Conservation (phyloP, 306 rosid genomes). For the Cotoneaster glaucophyllus region DNA sequence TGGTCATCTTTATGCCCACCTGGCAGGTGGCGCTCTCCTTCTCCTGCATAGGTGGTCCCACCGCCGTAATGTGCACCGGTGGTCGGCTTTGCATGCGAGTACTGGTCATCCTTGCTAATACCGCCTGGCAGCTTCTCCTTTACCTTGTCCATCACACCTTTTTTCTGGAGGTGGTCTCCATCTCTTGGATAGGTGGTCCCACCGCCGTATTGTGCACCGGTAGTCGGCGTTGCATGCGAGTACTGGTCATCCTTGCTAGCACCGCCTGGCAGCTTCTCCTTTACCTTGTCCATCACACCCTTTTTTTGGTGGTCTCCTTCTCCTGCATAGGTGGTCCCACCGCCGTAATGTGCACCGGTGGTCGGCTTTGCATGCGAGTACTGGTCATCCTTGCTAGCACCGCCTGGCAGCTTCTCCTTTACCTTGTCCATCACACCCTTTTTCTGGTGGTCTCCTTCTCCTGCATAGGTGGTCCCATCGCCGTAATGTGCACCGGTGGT, state of each 20-base stretch:
- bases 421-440: not conserved
- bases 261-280: slow-evolving; percentile 12
- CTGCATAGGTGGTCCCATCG: not conserved
- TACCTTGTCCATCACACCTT: not conserved
- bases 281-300: not conserved
- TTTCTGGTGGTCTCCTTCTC: not conserved
- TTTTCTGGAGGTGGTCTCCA: not conserved
- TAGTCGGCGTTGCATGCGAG: not conserved
- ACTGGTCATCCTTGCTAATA: not conserved
- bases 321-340: fast-evolving
- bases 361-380: not conserved
- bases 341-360: not conserved
- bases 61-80: not conserved
- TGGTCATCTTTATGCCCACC: slow-evolving; percentile 3
- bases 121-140: slow-evolving; percentile 16
- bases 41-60: not conserved
- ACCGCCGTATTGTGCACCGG: not conserved
- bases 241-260: not conserved
- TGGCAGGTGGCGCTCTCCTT: not conserved
- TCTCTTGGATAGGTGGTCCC: not conserved
- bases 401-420: slow-evolving; percentile 11
- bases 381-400: slow-evolving; percentile 6
- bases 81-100: not conserved
- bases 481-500: not conserved
- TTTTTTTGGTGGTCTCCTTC: not conserved